phyloP scores from a whole-genome alignment of 2,329 filamentous ascomycete genomes.

The Neurospora sp. region DNA sequence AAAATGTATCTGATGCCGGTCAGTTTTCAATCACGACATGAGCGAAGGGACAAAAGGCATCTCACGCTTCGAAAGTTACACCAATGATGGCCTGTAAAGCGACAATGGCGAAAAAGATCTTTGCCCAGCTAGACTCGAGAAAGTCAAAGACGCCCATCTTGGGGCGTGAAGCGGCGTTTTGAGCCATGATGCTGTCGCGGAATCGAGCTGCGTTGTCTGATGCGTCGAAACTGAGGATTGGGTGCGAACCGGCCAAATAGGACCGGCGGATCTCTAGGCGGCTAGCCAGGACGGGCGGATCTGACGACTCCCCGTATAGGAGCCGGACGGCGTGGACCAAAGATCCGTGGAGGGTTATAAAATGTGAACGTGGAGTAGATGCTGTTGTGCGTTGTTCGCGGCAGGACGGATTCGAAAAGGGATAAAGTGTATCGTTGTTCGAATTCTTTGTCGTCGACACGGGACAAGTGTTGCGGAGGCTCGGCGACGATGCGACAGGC shows the following conservation, averaged over 20 bases:
- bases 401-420: neutral
- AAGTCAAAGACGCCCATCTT: constrained; percentile 54
- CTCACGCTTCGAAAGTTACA: constrained; percentile 78
- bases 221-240: constrained; percentile 21
- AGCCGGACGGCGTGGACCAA: constrained; percentile 11
- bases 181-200: constrained; percentile 22
- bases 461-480: neutral
- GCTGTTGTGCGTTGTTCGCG: neutral
- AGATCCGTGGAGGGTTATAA: neutral
- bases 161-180: constrained; percentile 24
- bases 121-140: constrained; percentile 79
- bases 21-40: neutral
- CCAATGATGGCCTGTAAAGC: constrained; percentile 69
- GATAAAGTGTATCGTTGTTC: neutral
- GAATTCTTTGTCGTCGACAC: neutral
- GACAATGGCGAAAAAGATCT: constrained; percentile 68
- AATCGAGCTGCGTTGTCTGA: constrained; percentile 24
- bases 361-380: neutral
- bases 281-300: constrained; percentile 35
- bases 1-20: constrained; percentile 65
- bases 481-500: neutral
- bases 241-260: constrained; percentile 27
- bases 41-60: constrained; percentile 13
- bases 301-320: constrained; percentile 18
- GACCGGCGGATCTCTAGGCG: constrained; percentile 35